Base-by-base conservation (phyloP, 2,329 filamentous ascomycete genomes). In the Apiospora koreana region DNA sequence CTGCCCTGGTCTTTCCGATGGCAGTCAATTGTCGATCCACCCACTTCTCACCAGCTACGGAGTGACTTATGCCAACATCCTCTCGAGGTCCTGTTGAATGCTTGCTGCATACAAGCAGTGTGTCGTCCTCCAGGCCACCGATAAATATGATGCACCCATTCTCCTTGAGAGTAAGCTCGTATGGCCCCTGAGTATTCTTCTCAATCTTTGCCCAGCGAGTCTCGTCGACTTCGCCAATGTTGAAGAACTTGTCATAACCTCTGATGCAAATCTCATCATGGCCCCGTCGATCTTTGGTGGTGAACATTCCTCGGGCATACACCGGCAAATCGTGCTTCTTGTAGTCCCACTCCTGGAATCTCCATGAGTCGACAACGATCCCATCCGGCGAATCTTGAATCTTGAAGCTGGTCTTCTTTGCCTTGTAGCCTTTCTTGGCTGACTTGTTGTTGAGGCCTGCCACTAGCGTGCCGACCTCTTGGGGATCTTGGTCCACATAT, bases 61-160 rank as follows among this genome's bases (percentile, higher is more conserved):
- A 94, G 84, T 99, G 96, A 81, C 94, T 98, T 70, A 93, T 74
- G 41, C 90, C 87, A 6, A 85, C 82, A 78, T 97, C 94, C 28
- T 81, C 82, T n/a, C 95, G 89, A 31, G 89, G 85, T 8, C 96
- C 96, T 0, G 95, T 98, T 0, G 96, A 98, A 80, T 99, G 96
- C 79, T 99, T 99, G 86, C 95, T 98, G 88, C 95, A 98, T n/a
- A 99, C 95, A 9, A 99, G 85, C 12, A 99, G 85, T 1, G 93
- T 94, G 45, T 90, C 95, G 76, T 98, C 95, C 77, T 97, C 93
- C 28, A 99, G 86, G 18, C 95, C 96, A 21, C 94, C 92, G 62
- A 99, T 91, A 84, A 99, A 99, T 75, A 99, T 98, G 81, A 99
- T 99, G 81, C 96, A 99, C n/a, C 96, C 96, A 77, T 99, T 99